Conservation (phyloP, 768 basidiomycete species). For the Suillus plorans region DNA sequence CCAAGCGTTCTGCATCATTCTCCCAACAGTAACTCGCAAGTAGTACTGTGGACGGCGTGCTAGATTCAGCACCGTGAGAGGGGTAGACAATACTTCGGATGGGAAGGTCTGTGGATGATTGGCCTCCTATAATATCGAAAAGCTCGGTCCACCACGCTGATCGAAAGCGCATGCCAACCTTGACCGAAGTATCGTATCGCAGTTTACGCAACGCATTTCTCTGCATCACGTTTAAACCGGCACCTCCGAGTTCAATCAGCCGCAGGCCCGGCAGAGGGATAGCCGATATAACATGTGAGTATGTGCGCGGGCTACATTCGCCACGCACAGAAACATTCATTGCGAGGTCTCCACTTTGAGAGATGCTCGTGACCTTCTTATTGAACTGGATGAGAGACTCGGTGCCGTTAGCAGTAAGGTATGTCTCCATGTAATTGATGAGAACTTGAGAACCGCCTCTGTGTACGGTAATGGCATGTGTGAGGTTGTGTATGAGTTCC, state of each 20-base stretch:
- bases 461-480: background rate
- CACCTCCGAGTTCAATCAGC: too few species aligned
- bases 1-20: conserved; percentile 37
- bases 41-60: conserved; percentile 26
- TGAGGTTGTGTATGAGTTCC: background rate
- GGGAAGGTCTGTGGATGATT: conserved; percentile 41
- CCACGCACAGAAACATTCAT: conserved; percentile 13
- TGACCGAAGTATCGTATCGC: conserved; percentile 29
- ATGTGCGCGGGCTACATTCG: conserved; percentile 16
- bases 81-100: conserved; percentile 44
- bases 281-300: conserved; percentile 36
- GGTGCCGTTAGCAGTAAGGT: conserved; percentile 4
- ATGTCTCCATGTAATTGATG: conserved; percentile 22
- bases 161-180: conserved; percentile 45
- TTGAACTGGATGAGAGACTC: conserved; percentile 16
- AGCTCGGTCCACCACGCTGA: conserved; percentile 42
- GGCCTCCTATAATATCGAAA: conserved; percentile 38
- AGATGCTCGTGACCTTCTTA: conserved; percentile 18
- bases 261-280: background rate
- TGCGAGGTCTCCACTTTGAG: background rate
- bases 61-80: conserved; percentile 32
- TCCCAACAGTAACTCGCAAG: conserved; percentile 44
- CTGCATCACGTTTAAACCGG: too few species aligned
- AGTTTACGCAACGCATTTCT: too few species aligned
- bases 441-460: conserved; percentile 26